These are phyloP conservation scores for Capronia epimyces DNA, from an alignment of 2,329 filamentous ascomycete genomes.

Conservation along the genomic window DNA sequence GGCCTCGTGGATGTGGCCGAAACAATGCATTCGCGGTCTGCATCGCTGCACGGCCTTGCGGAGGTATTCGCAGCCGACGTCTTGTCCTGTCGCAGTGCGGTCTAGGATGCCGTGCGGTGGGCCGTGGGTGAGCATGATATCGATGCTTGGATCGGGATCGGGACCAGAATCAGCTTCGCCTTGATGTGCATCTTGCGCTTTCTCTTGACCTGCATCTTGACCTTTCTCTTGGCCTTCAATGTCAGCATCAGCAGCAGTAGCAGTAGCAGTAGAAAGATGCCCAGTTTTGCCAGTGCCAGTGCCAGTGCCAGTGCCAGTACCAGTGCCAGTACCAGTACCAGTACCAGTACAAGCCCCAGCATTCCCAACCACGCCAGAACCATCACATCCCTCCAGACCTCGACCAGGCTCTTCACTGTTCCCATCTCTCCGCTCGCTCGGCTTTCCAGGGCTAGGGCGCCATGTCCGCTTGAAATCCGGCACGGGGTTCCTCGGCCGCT, in stretches of 20 bases:
- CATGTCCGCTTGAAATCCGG: constrained; percentile 34
- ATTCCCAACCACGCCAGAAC: no score
- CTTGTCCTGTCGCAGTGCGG: constrained; percentile 30
- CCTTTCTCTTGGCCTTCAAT: neutral
- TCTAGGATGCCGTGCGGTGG: constrained; percentile 52
- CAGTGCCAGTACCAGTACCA: no score
- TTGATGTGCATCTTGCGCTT: neutral
- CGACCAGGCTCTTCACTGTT: no score
- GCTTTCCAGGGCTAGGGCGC: neutral
- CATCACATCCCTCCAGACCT: no score
- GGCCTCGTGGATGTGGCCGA: constrained; percentile 35
- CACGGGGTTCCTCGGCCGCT: constrained; percentile 33
- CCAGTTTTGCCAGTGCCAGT: no score
- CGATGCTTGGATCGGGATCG: constrained; percentile 38
- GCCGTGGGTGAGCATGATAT: constrained; percentile 59
- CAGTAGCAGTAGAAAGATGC: no score
- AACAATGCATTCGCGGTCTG: constrained; percentile 54
- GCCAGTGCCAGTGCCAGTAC: no score
- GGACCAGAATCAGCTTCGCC: neutral
- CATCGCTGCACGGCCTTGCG: constrained; percentile 48
- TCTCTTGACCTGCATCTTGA: no score
- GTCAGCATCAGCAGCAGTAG: neutral
- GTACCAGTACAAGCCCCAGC: no score
- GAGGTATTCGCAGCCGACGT: constrained; percentile 53
- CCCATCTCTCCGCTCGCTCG: constrained; percentile 40